Conservation (phyloP, 2,329 filamentous ascomycete species). For the Claviceps monticola region DNA sequence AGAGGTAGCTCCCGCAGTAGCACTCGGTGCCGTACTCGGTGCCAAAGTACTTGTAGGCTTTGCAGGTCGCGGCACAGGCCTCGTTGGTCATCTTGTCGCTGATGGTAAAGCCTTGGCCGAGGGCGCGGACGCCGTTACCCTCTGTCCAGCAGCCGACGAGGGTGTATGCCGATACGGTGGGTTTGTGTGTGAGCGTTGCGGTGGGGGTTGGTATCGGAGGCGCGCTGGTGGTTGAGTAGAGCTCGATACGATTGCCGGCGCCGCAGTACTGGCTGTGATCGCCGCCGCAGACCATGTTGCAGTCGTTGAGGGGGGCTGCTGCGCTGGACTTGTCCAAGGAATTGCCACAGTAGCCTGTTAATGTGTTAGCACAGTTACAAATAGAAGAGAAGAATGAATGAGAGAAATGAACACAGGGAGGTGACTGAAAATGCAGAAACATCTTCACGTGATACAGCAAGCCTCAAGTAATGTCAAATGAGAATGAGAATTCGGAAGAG, state of each 20-base stretch:
- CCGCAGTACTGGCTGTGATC: conserved; percentile 28
- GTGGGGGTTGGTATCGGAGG: conserved; percentile 17
- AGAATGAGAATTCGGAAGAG: neutral
- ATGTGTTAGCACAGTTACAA: neutral
- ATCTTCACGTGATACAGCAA: too few species aligned
- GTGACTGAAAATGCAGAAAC: too few species aligned
- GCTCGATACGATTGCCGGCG: conserved; percentile 27
- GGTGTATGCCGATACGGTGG: conserved; percentile 15
- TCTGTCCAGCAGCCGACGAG: conserved; percentile 29
- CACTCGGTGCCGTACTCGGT: conserved; percentile 26
- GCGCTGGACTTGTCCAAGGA: conserved; percentile 17
- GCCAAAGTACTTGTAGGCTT: conserved; percentile 26
- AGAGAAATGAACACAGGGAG: neutral
- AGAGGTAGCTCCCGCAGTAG: conserved; percentile 23
- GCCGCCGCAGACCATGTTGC: conserved; percentile 28
- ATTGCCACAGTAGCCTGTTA: conserved; percentile 33
- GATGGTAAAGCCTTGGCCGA: conserved; percentile 15
- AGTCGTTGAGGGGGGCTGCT: conserved; percentile 17
- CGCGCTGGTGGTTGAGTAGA: conserved; percentile 27
- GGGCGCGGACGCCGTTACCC: conserved; percentile 20
- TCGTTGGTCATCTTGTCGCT: conserved; percentile 20
- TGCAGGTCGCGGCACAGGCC: conserved; percentile 20
- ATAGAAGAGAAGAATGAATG: neutral
- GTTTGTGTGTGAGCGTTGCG: conserved; percentile 11
- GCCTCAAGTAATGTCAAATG: too few species aligned